These are phyloP conservation scores for Vitis rupestris DNA, from an alignment of 164 flowering plant species.

Conservation along the genomic window DNA sequence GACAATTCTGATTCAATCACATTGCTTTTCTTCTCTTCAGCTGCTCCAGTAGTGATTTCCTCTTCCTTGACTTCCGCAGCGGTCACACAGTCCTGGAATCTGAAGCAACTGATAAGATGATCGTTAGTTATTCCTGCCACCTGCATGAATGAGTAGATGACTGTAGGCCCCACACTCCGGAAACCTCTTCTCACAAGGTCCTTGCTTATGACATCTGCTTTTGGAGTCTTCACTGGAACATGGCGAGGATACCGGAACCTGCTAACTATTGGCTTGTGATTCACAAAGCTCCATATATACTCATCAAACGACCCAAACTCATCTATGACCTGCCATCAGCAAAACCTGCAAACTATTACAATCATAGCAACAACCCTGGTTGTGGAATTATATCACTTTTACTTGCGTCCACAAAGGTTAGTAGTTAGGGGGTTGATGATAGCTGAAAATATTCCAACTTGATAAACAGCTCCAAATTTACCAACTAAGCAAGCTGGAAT, in stretches of 20 bases:
- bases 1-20: slow-evolving; percentile 21
- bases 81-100: slow-evolving; percentile 37
- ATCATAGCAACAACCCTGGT: no score
- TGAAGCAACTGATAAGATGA: slow-evolving; percentile 47
- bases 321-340: slow-evolving; percentile 37
- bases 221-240: slow-evolving; percentile 47
- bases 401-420: no score
- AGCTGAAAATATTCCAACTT: neutral
- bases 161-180: slow-evolving; percentile 45
- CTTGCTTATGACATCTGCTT: slow-evolving; percentile 46
- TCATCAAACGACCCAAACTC: slow-evolving; percentile 52
- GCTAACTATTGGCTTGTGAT: slow-evolving; percentile 42
- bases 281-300: slow-evolving; percentile 54
- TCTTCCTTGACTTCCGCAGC: slow-evolving; percentile 32
- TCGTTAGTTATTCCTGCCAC: slow-evolving; percentile 46
- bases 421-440: neutral
- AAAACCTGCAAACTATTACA: slow-evolving; percentile 21
- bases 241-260: slow-evolving; percentile 46
- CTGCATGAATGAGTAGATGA: slow-evolving; percentile 50
- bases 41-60: slow-evolving; percentile 9
- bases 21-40: slow-evolving; percentile 14
- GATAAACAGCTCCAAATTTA: neutral
- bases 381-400: no score
- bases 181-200: slow-evolving; percentile 47
- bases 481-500: slow-evolving; percentile 25